Evolutionary conservation across 176 grass and related monocot genomes (phyloP).

Genomic region (Rhynchospora pubera): DNA sequence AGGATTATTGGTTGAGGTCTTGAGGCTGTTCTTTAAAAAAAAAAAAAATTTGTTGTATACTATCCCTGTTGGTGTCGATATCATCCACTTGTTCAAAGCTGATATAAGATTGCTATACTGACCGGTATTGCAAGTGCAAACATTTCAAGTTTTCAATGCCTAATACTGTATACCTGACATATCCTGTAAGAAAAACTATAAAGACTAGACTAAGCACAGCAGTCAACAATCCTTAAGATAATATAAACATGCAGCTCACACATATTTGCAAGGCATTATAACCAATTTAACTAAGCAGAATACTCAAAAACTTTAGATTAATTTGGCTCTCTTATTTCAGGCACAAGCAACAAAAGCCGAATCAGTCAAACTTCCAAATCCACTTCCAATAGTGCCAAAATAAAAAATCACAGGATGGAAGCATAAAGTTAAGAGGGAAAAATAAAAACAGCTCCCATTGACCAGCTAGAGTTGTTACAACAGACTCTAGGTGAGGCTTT

Average conservation of each 20-base stretch:
- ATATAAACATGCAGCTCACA: not conserved
- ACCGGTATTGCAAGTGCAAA: not conserved
- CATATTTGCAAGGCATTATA: not conserved
- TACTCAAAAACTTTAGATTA: not conserved
- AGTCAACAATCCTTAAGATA: not conserved
- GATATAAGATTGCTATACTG: not conserved
- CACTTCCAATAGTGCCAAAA: constrained; percentile 3
- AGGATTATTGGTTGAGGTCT: not conserved
- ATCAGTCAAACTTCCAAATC: constrained; percentile 8
- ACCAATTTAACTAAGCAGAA: not conserved
- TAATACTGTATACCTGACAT: not conserved
- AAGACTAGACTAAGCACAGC: not conserved
- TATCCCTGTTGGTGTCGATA: not conserved
- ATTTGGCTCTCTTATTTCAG: constrained; percentile 26
- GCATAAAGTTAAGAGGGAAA: constrained; percentile 17
- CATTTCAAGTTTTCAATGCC: not conserved
- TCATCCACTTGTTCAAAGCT: not conserved
- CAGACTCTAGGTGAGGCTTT: constrained; percentile 20
- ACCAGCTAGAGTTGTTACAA: constrained; percentile 13
- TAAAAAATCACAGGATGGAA: constrained; percentile 15
- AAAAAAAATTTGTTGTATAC: not conserved
- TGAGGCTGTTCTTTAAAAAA: not conserved
- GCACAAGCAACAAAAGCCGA: constrained; percentile 13
- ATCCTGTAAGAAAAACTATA: not conserved
- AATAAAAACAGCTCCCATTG: constrained; percentile 11